A percentile compares a stretch with the other conserved stretches of the same genome.
Evolutionary conservation across 176 grass and related monocot genomes (phyloP).

Genomic region (Musa schizocarpa): DNA sequence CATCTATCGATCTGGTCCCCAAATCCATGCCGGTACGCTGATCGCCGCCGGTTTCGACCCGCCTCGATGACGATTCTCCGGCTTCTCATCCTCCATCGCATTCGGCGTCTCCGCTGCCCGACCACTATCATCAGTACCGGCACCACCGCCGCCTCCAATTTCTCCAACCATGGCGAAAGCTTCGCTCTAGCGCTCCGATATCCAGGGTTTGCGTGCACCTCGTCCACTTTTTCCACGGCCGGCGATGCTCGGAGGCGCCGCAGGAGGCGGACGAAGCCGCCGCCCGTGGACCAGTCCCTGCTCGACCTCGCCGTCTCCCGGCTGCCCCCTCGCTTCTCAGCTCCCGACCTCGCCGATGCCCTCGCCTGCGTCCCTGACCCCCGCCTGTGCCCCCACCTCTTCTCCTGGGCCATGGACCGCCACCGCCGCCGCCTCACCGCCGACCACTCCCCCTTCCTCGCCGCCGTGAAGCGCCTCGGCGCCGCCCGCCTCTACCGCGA

Average conservation of each 20-base stretch:
- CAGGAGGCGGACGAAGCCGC: slow-evolving; percentile 12
- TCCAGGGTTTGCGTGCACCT: background rate
- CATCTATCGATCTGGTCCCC: no score
- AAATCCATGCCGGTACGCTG: no score
- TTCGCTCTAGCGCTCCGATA: background rate
- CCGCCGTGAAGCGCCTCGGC: slow-evolving; percentile 53
- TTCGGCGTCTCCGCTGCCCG: background rate
- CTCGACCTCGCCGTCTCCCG: slow-evolving; percentile 38
- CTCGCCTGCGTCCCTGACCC: slow-evolving; percentile 34
- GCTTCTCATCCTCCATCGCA: background rate
- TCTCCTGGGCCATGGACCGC: slow-evolving; percentile 46
- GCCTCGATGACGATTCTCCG: background rate
- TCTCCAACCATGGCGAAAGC: background rate
- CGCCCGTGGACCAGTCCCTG: slow-evolving; percentile 18
- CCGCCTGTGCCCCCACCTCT: slow-evolving; percentile 44
- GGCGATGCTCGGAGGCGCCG: slow-evolving; percentile 4
- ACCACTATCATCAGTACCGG: no score
- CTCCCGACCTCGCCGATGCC: slow-evolving; percentile 37
- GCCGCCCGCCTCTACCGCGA: slow-evolving; percentile 47
- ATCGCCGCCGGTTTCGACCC: background rate
- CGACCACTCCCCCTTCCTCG: slow-evolving; percentile 41
- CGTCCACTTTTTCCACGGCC: slow-evolving; percentile 8
- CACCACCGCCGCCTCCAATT: background rate
- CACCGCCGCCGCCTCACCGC: slow-evolving; percentile 31
- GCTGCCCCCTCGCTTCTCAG: slow-evolving; percentile 60